A percentile compares a stretch with the other conserved stretches of the same genome.
These are phyloP conservation scores for Capillidium heterosporum DNA, from an alignment of 371 early-diverging fungal species.

Conservation along the genomic window DNA sequence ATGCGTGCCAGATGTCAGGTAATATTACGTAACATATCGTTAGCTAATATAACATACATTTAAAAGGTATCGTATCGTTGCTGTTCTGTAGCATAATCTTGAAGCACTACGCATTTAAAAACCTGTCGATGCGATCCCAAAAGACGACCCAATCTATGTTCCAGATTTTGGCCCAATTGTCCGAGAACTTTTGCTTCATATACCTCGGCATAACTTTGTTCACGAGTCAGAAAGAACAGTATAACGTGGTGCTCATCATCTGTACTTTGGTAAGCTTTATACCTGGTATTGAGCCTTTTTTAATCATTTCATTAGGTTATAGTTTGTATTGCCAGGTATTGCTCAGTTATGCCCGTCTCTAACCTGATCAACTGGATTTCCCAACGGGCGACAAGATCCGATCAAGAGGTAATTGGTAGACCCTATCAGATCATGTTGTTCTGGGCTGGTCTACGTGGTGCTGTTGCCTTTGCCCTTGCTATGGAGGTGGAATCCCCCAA, in stretches of 20 bases:
- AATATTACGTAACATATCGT: background rate
- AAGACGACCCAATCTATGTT: constrained; percentile 72
- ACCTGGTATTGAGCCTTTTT: background rate
- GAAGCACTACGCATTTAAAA: constrained; percentile 83
- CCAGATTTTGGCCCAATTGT: constrained; percentile 70
- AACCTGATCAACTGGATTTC: constrained; percentile 49
- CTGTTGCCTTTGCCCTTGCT: constrained; percentile 86
- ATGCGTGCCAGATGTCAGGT: constrained; percentile 65
- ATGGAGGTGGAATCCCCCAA: constrained; percentile 54
- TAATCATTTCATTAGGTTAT: constrained; percentile 17
- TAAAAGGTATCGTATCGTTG: constrained; percentile 75
- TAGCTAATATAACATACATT: background rate
- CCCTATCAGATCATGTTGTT: constrained; percentile 84
- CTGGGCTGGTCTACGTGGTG: constrained; percentile 89
- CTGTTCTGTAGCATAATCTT: constrained; percentile 82
- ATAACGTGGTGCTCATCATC: constrained; percentile 50
- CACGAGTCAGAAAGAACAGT: constrained; percentile 44
- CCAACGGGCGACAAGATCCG: constrained; percentile 25
- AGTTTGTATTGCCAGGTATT: constrained; percentile 64
- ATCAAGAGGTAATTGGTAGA: constrained; percentile 40
- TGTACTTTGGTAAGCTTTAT: constrained; percentile 32
- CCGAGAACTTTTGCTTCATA: constrained; percentile 90
- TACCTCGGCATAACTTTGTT: constrained; percentile 85
- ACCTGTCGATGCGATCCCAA: constrained; percentile 53
- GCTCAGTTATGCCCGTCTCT: constrained; percentile 66